phyloP scores from a whole-genome alignment of 2,329 filamentous ascomycete genomes.

The Cladosporium sp. region DNA sequence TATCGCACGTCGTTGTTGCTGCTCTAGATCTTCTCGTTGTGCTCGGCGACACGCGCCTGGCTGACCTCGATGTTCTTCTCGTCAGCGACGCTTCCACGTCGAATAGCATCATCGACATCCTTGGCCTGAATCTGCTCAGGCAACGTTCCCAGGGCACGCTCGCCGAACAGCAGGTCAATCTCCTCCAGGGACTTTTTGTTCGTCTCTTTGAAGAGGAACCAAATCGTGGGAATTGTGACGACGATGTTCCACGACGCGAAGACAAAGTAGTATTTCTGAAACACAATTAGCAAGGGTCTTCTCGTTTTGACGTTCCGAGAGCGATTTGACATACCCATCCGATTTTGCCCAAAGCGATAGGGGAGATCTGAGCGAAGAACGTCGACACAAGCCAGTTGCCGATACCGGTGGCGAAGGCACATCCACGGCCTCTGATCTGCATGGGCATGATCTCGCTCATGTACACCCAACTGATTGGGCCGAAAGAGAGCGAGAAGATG shows the following conservation, averaged over 20 bases:
- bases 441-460: slow-evolving; percentile 67
- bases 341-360: slow-evolving; percentile 51
- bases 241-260: slow-evolving; percentile 55
- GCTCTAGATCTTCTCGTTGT: slow-evolving; percentile 17
- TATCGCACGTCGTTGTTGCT: not conserved
- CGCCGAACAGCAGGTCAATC: slow-evolving; percentile 59
- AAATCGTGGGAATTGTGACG: slow-evolving; percentile 49
- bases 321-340: slow-evolving; percentile 41
- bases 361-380: slow-evolving; percentile 60
- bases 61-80: slow-evolving; percentile 21
- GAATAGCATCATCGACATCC: slow-evolving; percentile 32
- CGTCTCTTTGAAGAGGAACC: slow-evolving; percentile 56
- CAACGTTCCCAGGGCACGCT: slow-evolving; percentile 49
- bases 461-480: slow-evolving; percentile 63
- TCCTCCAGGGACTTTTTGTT: slow-evolving; percentile 57
- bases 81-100: slow-evolving; percentile 23
- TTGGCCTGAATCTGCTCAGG: slow-evolving; percentile 46
- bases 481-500: slow-evolving; percentile 61
- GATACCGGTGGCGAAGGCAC: slow-evolving; percentile 58
- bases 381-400: slow-evolving; percentile 62
- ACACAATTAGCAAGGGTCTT: not conserved
- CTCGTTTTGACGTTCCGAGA: too few species aligned
- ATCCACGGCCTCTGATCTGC: slow-evolving; percentile 62
- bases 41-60: slow-evolving; percentile 18
- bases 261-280: slow-evolving; percentile 59